Evolutionary conservation across 108 stramenopile species (phyloP), one percentile per base, ranked within the genome.

Genomic region (Hondaea fermentalgiana): DNA sequence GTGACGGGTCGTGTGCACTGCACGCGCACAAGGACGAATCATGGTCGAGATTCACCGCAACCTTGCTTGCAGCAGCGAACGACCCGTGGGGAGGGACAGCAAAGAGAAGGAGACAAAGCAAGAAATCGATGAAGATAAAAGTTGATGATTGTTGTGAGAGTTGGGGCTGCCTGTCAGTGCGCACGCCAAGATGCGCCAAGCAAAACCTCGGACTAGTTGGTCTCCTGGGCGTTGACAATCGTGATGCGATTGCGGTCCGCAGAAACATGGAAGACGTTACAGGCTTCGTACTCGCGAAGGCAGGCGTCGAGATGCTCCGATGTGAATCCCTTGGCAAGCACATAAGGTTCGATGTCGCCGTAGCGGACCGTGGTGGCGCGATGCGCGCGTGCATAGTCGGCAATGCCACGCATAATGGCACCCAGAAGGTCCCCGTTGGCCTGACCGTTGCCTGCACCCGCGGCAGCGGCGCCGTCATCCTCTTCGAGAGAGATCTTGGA

Each of bases 251-350:
- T 69, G 42, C 64, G 64, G 5, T 69, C 64, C 35, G 64, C 64
- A 69, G 64, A 69, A 10, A 69, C 64, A 69, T 96, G 94, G 60
- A 97, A 89, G 21, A 97, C 90, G 89, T 93, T 89, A 91, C 96
- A 88, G 53, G 90, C 93, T 76, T 96, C 93, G 92, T 98, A 98
- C 60, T 97, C 96, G 57, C 96, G 94, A 87, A 98, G 89, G 55
- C 95, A 95, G 3, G 93, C 91, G 57, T 95, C 90, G 47, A 98
- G 89, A 87, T 98, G 97, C 60, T 96, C 95, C 4, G 72, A 90
- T 0, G 95, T 97, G 90, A 97, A 97, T 43, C 97, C 97, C 83
- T 96, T 96, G 69, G 96, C 93, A 12, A 97, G 89, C 10, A 96
- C 96, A 95, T 96, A 96, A 64, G 95, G 95, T 72, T 96, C 59